Base-by-base conservation (phyloP, 2,329 filamentous ascomycete species). In the Periconia sp. region DNA sequence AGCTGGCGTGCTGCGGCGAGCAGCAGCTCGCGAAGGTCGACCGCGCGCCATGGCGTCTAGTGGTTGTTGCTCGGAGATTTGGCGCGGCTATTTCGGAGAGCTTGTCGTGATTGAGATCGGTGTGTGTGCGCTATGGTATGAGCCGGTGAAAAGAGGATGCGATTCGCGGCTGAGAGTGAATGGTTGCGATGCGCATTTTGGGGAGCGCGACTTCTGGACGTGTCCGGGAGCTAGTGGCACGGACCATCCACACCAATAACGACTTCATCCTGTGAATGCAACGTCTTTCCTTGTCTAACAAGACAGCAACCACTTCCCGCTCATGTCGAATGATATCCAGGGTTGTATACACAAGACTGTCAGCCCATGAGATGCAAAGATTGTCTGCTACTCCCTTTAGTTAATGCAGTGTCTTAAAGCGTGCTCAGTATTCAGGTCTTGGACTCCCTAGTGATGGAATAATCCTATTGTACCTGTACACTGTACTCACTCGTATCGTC, bases 1-100 rank as follows among this genome's bases (percentile, higher is more conserved):
- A 34, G 53, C 58, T 28, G 66, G 65, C 30, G 63, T 67, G 57
- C 65, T 68, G 63, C 65, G 65, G 61, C 61, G 65, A 54, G 66
- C 66, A 51, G 65, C 66, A 55, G 65, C 65, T 53, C 66, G 64
- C 25, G 66, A 69, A 40, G 63, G 66, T 48, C 65, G 58, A 32
- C 63, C 60, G 48, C 65, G 65, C 55, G 65, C 65, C 66, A 69
- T 70, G 46, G 52, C 42, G 38, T 19, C 29, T 4, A 23, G 11
- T 38, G 5, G 12, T 13, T 23, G 18, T 19, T 12, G 11, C n/a
- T 17, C 26, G 5, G 25, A 17, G 30, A 10, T 25, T 38, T 10
- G 25, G 25, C 23, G 17, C 23, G 13, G 22, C n/a, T 19, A 19
- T 19, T 3, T 9, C 13, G 15, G 15, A 28, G 12, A 28, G 15